Evolutionary conservation across 805 yeast species (phyloP), one percentile per base, ranked within the genome.

Genomic region (Candida lessepsii): DNA sequence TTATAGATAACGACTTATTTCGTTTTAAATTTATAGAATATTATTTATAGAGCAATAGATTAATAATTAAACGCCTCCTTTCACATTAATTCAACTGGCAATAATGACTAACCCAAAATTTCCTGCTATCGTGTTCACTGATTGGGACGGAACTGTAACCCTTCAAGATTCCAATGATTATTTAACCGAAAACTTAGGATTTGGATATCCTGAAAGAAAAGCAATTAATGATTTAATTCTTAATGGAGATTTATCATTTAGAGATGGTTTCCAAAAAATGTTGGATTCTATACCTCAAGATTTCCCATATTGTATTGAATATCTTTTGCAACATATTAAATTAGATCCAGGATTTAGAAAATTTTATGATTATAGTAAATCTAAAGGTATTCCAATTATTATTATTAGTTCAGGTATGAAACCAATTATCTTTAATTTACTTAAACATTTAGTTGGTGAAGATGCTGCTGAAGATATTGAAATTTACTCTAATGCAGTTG

Each of bases 71-170:
- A n/a, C n/a, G n/a, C n/a, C n/a, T n/a, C n/a, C n/a, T n/a, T n/a
- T n/a, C n/a, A n/a, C n/a, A n/a, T n/a, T n/a, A n/a, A n/a, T n/a
- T n/a, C n/a, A n/a, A n/a, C n/a, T n/a, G n/a, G n/a, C n/a, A n/a
- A n/a, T n/a, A n/a, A n/a, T n/a, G n/a, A n/a, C n/a, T n/a, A n/a
- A n/a, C n/a, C n/a, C n/a, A n/a, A n/a, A n/a, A n/a, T n/a, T 28
- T 5, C 30, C 37, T 9, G 91, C 95, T 34, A 88, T 93, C 54
- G 84, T 93, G 30, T 93, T 93, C 71, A 86, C 97, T 30, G 99
- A 93, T 62, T 93, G 95, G 80, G 99, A 93, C 60, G 99, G 99
- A 20, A 93, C 99, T 2, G 93, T 93, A 48, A 93, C 99, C 9
- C 68, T 86, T 44, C 95, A 91, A 61, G 99, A 93, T 61, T 86